phyloP scores from a whole-genome alignment of 129 eudicot species.

The Lonicera japonica region DNA sequence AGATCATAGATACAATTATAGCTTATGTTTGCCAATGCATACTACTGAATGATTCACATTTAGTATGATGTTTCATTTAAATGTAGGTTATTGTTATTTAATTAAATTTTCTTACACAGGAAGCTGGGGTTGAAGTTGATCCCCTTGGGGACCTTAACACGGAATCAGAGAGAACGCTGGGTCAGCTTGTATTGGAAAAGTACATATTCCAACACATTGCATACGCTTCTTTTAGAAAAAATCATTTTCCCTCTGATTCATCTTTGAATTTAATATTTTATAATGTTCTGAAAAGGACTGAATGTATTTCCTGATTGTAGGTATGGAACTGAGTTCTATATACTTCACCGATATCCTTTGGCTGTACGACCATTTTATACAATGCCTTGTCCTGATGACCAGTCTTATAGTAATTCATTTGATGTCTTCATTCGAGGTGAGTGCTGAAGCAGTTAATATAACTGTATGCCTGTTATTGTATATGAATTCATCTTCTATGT shows the following conservation, averaged over 20 bases:
- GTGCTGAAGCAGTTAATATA: neutral
- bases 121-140: conserved; percentile 87
- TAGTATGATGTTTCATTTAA: neutral
- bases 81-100: neutral
- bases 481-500: no score
- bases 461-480: no score
- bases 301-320: conserved; percentile 18
- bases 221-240: neutral
- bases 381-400: conserved; percentile 76
- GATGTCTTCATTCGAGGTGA: conserved; percentile 86
- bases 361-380: conserved; percentile 89
- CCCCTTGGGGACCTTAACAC: conserved; percentile 93
- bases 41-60: no score
- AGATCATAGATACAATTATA: no score
- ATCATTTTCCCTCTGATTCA: neutral
- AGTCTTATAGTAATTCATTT: conserved; percentile 71
- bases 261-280: neutral
- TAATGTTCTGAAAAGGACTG: neutral
- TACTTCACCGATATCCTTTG: conserved; percentile 78
- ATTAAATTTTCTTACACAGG: conserved; percentile 36
- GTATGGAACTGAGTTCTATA: conserved; percentile 86
- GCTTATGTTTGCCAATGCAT: no score
- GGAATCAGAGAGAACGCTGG: conserved; percentile 71
- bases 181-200: conserved; percentile 78
- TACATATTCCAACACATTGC: conserved; percentile 19